Evolutionary conservation across 2,329 filamentous ascomycete genomes (phyloP).

Genomic region (Ambrosiella cleistominuta): DNA sequence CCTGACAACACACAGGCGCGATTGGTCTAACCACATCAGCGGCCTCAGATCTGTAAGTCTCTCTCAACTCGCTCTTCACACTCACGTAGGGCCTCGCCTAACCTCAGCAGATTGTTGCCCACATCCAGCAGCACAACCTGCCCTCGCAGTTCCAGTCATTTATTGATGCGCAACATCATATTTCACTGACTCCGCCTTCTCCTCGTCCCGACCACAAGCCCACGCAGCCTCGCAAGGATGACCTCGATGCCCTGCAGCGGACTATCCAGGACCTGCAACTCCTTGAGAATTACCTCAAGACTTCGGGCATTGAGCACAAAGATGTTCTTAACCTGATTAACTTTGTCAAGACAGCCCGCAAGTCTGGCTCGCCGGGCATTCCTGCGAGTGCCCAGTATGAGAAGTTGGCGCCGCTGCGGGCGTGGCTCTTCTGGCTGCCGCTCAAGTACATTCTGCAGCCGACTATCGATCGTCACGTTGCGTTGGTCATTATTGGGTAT

Average conservation of each 20-base stretch:
- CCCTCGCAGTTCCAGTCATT: conserved; percentile 74
- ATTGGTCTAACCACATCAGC: conserved; percentile 84
- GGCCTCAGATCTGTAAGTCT: conserved; percentile 67
- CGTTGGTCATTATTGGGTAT: conserved; percentile 57
- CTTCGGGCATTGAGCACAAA: conserved; percentile 51
- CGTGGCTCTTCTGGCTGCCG: conserved; percentile 93
- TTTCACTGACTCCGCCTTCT: conserved; percentile 35
- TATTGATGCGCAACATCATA: conserved; percentile 53
- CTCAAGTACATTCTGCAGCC: conserved; percentile 60
- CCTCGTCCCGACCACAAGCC: conserved; percentile 43
- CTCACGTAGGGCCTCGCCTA: conserved; percentile 9
- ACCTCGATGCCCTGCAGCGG: conserved; percentile 49
- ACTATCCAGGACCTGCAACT: conserved; percentile 50
- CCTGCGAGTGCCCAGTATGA: conserved; percentile 69
- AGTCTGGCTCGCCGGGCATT: conserved; percentile 37
- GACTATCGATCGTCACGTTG: background rate
- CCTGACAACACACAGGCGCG: conserved; percentile 44
- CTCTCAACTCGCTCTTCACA: background rate
- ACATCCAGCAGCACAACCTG: conserved; percentile 58
- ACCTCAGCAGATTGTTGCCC: conserved; percentile 46
- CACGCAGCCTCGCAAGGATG: conserved; percentile 48
- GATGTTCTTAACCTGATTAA: conserved; percentile 51
- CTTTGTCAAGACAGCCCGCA: conserved; percentile 55
- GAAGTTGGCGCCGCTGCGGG: conserved; percentile 69
- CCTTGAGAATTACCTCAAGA: conserved; percentile 50